phyloP scores from a whole-genome alignment of 257 asterid genomes.

The Parsonsia alboflavescens region DNA sequence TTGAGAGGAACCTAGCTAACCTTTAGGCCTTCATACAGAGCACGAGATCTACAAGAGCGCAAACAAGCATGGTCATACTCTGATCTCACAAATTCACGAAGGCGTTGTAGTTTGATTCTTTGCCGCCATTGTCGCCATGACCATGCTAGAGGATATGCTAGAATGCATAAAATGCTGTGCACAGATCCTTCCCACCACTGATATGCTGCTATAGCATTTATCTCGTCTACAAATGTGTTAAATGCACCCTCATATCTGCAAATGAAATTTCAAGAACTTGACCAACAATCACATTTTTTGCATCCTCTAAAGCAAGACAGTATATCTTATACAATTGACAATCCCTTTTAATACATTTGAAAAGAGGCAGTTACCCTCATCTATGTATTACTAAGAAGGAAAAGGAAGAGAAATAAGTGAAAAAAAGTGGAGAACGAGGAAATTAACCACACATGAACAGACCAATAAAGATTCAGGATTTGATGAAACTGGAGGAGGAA shows the following conservation, averaged over 20 bases:
- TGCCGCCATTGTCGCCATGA: constrained; percentile 99
- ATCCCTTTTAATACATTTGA: neutral
- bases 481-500: neutral
- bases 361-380: neutral
- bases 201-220: constrained; percentile 82
- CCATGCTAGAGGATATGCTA: constrained; percentile 95
- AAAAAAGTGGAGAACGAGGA: neutral
- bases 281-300: neutral
- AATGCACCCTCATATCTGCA: constrained; percentile 92
- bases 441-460: neutral
- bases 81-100: constrained; percentile 95
- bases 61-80: constrained; percentile 98
- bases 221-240: constrained; percentile 85
- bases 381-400: neutral
- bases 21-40: constrained; percentile 98
- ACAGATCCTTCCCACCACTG: constrained; percentile 99
- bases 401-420: neutral
- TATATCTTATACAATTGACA: neutral
- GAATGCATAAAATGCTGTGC: constrained; percentile 72
- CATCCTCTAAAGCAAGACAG: neutral
- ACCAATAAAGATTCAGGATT: neutral
- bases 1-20: constrained; percentile 34
- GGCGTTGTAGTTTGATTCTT: constrained; percentile 75
- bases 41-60: constrained; percentile 99
- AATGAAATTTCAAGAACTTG: constrained; percentile 15